Percentiles rank a stretch among this genome's conserved stretches.
phyloP scores from a whole-genome alignment of 768 basidiomycete genomes.

The Cyclocybe aegerita region DNA sequence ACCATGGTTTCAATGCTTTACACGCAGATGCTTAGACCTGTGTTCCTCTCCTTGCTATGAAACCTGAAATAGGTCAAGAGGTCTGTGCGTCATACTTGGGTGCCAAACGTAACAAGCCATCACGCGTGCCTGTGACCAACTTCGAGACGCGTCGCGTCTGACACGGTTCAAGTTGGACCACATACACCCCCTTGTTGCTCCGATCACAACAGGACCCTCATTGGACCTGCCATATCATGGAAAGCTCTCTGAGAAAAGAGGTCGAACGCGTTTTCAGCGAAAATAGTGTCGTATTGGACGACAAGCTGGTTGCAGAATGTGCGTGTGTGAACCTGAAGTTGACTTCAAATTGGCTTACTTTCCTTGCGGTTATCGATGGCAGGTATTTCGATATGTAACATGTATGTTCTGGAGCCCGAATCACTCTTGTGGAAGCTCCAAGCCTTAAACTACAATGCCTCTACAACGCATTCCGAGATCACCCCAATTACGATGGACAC shows the following conservation, averaged over 20 bases:
- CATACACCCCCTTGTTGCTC: not conserved
- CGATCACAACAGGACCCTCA: not conserved
- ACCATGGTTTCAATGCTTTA: too few species aligned
- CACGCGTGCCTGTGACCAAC: too few species aligned
- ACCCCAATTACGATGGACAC: slow-evolving; percentile 48
- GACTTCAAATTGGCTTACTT: not conserved
- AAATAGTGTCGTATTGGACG: slow-evolving; percentile 31
- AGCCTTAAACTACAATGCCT: slow-evolving; percentile 43
- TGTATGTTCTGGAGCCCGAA: slow-evolving; percentile 53
- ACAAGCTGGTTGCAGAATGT: slow-evolving; percentile 55
- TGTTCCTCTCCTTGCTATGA: not conserved
- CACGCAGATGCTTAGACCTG: too few species aligned
- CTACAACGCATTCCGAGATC: slow-evolving; percentile 34
- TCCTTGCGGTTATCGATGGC: slow-evolving; percentile 4
- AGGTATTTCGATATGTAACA: slow-evolving; percentile 68
- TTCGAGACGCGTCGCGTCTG: not conserved
- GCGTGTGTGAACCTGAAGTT: slow-evolving; percentile 7
- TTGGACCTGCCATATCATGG: slow-evolving; percentile 11
- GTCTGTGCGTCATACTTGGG: not conserved
- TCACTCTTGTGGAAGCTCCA: slow-evolving; percentile 70
- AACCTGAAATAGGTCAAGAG: too few species aligned
- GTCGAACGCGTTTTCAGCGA: slow-evolving; percentile 25
- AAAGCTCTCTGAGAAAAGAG: slow-evolving; percentile 19
- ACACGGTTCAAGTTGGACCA: not conserved
- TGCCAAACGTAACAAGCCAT: too few species aligned